Evolutionary conservation across 1,284 basidiomycete species (phyloP).

Genomic region (Sanghuangporus baumii): DNA sequence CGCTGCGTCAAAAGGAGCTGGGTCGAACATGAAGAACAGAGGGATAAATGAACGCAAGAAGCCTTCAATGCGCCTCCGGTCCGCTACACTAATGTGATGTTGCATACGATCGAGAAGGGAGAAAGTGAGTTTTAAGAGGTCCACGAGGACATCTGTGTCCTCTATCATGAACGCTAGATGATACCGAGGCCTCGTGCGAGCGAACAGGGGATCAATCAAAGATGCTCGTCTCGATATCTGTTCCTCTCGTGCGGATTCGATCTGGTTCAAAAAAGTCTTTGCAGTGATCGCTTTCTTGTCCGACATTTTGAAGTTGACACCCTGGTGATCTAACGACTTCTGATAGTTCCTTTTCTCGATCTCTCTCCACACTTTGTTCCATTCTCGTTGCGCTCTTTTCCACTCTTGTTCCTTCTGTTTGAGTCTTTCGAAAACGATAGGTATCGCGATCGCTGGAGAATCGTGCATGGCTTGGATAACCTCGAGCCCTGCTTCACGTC

Average conservation of each 20-base stretch:
- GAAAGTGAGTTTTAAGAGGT: slow-evolving; percentile 83
- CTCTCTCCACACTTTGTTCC: slow-evolving; percentile 99
- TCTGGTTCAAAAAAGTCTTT: slow-evolving; percentile 84
- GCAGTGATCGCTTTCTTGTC: slow-evolving; percentile 90
- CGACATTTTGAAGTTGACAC: slow-evolving; percentile 82
- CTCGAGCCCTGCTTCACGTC: slow-evolving; percentile 80
- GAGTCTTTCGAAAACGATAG: slow-evolving; percentile 85
- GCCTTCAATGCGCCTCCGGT: slow-evolving; percentile 79
- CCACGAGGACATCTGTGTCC: slow-evolving; percentile 77
- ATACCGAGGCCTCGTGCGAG: slow-evolving; percentile 63
- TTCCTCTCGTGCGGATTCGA: slow-evolving; percentile 85
- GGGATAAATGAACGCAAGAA: slow-evolving; percentile 80
- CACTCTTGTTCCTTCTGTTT: slow-evolving; percentile 99
- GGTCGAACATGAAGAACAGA: slow-evolving; percentile 67
- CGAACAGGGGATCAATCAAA: slow-evolving; percentile 71
- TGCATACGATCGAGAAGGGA: slow-evolving; percentile 90
- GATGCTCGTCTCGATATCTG: slow-evolving; percentile 77
- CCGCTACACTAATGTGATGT: slow-evolving; percentile 63
- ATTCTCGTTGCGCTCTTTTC: slow-evolving; percentile 98
- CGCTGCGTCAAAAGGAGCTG: slow-evolving; percentile 64
- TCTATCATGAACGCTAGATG: slow-evolving; percentile 81
- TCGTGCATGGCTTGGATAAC: slow-evolving; percentile 93
- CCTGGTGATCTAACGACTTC: slow-evolving; percentile 92
- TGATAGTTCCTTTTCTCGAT: slow-evolving; percentile 92
- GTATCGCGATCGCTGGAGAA: slow-evolving; percentile 86